Conservation (phyloP, 306 rosid species). For the Cicer arietinum region DNA sequence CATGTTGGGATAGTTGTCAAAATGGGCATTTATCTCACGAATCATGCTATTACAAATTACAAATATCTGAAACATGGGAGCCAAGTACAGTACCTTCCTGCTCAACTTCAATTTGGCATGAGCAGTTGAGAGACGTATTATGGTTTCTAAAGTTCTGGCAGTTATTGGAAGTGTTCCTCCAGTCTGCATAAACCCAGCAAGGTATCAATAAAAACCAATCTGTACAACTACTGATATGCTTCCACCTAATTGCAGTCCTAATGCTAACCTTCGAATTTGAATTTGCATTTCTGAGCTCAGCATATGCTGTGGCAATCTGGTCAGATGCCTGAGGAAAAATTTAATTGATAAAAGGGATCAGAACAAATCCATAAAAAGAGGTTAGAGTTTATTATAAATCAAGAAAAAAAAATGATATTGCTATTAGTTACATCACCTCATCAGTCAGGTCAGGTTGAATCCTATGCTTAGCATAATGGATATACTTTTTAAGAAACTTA, state of each 20-base stretch:
- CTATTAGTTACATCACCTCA: constrained; percentile 64
- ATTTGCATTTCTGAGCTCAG: constrained; percentile 84
- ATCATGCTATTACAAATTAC: constrained; percentile 7
- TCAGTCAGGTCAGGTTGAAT: constrained; percentile 95
- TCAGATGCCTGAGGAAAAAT: constrained; percentile 82
- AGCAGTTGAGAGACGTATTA: constrained; percentile 96
- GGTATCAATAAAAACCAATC: constrained; percentile 34
- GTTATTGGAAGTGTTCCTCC: constrained; percentile 99
- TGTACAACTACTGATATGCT: constrained; percentile 28
- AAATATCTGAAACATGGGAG: neutral
- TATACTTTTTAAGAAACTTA: constrained; percentile 93
- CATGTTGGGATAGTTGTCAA: constrained; percentile 6
- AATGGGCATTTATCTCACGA: constrained; percentile 7
- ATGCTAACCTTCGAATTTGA: constrained; percentile 81
- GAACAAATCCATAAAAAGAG: constrained; percentile 12
- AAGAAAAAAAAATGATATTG: constrained; percentile 19
- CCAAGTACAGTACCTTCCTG: constrained; percentile 62
- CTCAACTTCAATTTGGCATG: constrained; percentile 96
- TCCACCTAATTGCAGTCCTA: constrained; percentile 8
- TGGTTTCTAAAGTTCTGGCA: constrained; percentile 98
- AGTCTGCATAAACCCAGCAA: constrained; percentile 65
- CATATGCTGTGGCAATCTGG: constrained; percentile 87
- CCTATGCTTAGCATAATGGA: constrained; percentile 98
- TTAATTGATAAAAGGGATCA: constrained; percentile 2
- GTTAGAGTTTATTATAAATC: neutral